phyloP scores from a whole-genome alignment of 1,139 yeast species.

The Casaregolazyma lundiana region DNA sequence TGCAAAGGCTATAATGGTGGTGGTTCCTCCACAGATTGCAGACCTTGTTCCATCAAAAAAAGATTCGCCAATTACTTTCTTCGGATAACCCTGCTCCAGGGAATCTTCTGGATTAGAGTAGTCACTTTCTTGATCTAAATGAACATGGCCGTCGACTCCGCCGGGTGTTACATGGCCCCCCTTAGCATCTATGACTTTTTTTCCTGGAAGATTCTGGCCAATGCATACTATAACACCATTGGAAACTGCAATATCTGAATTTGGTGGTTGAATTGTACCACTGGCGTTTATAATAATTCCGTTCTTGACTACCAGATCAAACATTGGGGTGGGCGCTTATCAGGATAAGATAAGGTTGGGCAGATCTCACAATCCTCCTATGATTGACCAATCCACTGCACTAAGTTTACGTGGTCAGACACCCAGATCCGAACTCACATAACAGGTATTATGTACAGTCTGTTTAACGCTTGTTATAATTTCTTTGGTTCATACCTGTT shows the following conservation, averaged over 20 bases:
- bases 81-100: constrained; percentile 47
- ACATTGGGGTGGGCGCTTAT: constrained; percentile 4
- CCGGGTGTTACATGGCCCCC: constrained; percentile 46
- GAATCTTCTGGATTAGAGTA: not conserved
- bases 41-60: constrained; percentile 49
- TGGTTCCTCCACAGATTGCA: constrained; percentile 54
- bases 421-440: too few species aligned
- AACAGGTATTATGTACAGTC: too few species aligned
- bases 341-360: not conserved
- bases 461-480: too few species aligned
- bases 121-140: constrained; percentile 42
- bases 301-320: constrained; percentile 16
- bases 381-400: too few species aligned
- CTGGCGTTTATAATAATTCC: constrained; percentile 16
- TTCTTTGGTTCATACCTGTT: too few species aligned
- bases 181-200: constrained; percentile 40
- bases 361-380: too few species aligned
- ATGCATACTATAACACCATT: constrained; percentile 39
- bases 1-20: constrained; percentile 43
- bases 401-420: too few species aligned
- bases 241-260: constrained; percentile 39
- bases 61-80: constrained; percentile 19
- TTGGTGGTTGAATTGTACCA: constrained; percentile 31
- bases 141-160: constrained; percentile 51
- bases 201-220: constrained; percentile 27